phyloP scores from a whole-genome alignment of 2,329 filamentous ascomycete genomes.

The Magnaporthales sp. region DNA sequence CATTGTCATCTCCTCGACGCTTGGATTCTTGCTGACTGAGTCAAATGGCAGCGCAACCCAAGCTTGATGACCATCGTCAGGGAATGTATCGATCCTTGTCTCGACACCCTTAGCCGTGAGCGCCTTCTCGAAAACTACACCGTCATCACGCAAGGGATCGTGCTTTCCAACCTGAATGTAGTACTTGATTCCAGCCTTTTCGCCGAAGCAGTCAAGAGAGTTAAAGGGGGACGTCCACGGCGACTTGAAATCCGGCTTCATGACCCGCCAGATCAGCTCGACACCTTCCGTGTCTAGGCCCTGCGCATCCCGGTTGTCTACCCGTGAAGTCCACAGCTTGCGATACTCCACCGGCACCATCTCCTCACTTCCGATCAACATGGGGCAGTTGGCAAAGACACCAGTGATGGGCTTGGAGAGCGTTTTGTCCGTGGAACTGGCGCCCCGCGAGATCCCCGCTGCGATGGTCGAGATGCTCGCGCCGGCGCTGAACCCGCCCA shows the following conservation, averaged over 20 bases:
- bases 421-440: neutral
- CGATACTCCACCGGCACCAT: conserved; percentile 5
- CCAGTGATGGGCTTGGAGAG: conserved; percentile 8
- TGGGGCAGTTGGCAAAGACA: conserved; percentile 2
- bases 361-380: conserved; percentile 3
- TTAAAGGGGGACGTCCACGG: conserved; percentile 8
- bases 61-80: neutral
- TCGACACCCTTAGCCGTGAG: conserved; percentile 4
- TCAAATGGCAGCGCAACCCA: neutral
- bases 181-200: neutral
- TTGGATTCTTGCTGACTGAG: neutral
- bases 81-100: neutral
- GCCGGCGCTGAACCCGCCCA: conserved; percentile 11
- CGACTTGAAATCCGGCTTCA: conserved; percentile 5
- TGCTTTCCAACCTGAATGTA: conserved; percentile 7
- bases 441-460: conserved; percentile 12
- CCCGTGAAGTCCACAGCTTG: conserved; percentile 7
- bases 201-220: neutral
- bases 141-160: conserved; percentile 9
- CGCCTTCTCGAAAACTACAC: conserved; percentile 5
- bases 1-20: neutral
- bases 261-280: neutral
- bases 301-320: conserved; percentile 5
- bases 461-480: conserved; percentile 16
- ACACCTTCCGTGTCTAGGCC: neutral